Base-by-base conservation (phyloP, 345 rosid species). In the Heritiera fomes region DNA sequence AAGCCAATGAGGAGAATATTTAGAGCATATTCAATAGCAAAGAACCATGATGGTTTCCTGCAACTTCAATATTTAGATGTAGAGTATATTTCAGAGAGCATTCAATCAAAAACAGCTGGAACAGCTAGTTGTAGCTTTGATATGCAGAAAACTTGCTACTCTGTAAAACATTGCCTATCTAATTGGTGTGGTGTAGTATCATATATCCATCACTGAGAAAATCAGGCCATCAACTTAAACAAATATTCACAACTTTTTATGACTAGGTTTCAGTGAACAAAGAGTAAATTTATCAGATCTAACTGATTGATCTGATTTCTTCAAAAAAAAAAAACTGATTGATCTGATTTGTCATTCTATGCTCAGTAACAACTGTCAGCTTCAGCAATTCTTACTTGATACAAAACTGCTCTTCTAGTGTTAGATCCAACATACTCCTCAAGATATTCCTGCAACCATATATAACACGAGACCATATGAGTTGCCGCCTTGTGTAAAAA, bases 401-500 rank as follows among this genome's bases (percentile, higher is more conserved):
- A 91, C 78, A 96, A 85, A 46, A 92, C 82, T 78, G 86, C 83
- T 77, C 98, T 83, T 81, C 99, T 87, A 71, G 91, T 90, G 78
- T 55, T 75, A 18, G 84, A 76, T 34, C 98, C 98, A 45, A 96
- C 79, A 50, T 20, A 62, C 81, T 96, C 99, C 67, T 93, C 91
- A 76, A 96, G 88, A 85, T 88, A 96, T 78, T 90, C 95, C 93
- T 91, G 91, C 84, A 81, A 80, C 43, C 63, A 81, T 60, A 70
- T 12, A 72, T 9, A 76, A 34, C 56, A 78, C 8, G 67, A 77
- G 74, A 56, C 20, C 5, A 1, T 52, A 4, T 55, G 55, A 78
- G 80, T 78, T 58, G 46, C 17, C 60, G 2, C 20, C 6, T 8
- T 28, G 47, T 3, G 30, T 46, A 2, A 41, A 41, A 41, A 41